Evolutionary conservation across 2,329 filamentous ascomycete genomes (phyloP).

Genomic region (Aureobasidium sp.): DNA sequence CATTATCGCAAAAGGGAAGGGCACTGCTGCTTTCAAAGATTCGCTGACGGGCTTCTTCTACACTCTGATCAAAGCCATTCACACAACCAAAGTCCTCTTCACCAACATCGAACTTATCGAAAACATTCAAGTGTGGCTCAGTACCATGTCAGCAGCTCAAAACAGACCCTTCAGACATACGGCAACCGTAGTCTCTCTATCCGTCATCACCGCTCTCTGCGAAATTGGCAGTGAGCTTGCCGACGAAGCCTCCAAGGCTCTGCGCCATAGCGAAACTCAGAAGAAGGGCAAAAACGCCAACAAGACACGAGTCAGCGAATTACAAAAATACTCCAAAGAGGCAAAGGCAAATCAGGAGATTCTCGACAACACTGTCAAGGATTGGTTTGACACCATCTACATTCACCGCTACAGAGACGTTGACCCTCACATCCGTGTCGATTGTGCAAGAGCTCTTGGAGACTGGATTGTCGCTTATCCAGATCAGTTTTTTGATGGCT

Average conservation of each 20-base stretch:
- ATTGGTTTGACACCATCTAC: conserved; percentile 88
- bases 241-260: conserved; percentile 64
- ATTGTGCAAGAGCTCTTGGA: conserved; percentile 80
- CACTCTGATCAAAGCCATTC: conserved; percentile 67
- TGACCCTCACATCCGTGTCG: conserved; percentile 78
- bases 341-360: conserved; percentile 62
- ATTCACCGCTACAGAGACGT: conserved; percentile 94
- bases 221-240: conserved; percentile 64
- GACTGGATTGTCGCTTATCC: conserved; percentile 82
- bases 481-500: conserved; percentile 81
- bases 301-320: conserved; percentile 66
- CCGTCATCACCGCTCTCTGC: conserved; percentile 72
- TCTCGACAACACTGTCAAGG: conserved; percentile 66
- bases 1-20: conserved; percentile 73
- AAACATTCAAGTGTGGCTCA: conserved; percentile 84
- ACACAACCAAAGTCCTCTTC: conserved; percentile 77
- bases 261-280: conserved; percentile 72
- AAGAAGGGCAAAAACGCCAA: conserved; percentile 67
- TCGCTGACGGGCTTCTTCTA: conserved; percentile 73
- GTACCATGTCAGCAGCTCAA: conserved; percentile 80
- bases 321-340: conserved; percentile 65
- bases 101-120: conserved; percentile 70
- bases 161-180: conserved; percentile 92
- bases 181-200: conserved; percentile 74
- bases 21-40: conserved; percentile 68